Evolutionary conservation across 2,329 filamentous ascomycete species (phyloP).

Genomic region (Fusarium haematococcum): DNA sequence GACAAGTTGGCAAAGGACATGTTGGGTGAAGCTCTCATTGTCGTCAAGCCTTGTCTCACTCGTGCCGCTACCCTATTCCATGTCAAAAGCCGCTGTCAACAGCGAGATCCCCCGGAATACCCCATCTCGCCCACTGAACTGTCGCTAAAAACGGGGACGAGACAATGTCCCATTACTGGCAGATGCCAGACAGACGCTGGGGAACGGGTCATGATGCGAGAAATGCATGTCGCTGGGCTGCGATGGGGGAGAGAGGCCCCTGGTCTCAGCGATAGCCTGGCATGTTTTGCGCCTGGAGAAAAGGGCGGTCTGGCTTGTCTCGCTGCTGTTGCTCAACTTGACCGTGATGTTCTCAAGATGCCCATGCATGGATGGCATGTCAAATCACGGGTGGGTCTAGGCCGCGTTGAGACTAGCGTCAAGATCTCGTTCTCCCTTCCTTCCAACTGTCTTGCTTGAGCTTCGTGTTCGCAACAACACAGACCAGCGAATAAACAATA

Average conservation of each 20-base stretch:
- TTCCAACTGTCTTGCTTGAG: slow-evolving; percentile 8
- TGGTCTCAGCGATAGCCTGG: slow-evolving; percentile 22
- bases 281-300: slow-evolving; percentile 26
- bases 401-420: slow-evolving; percentile 20
- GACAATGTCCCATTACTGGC: slow-evolving; percentile 38
- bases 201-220: slow-evolving; percentile 38
- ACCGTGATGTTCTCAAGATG: slow-evolving; percentile 32
- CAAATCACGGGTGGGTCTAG: slow-evolving; percentile 37
- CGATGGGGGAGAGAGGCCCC: not conserved
- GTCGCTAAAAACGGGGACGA: slow-evolving; percentile 10
- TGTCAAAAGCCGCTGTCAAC: slow-evolving; percentile 6
- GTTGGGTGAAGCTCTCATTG: not conserved
- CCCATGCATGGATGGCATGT: slow-evolving; percentile 29
- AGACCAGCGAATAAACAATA: slow-evolving; percentile 32
- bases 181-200: slow-evolving; percentile 33
- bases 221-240: slow-evolving; percentile 28
- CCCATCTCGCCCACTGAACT: slow-evolving; percentile 13
- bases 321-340: slow-evolving; percentile 12
- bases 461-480: slow-evolving; percentile 7
- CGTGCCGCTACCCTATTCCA: slow-evolving; percentile 34
- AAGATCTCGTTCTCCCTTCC: slow-evolving; percentile 31
- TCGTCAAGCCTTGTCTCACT: slow-evolving; percentile 17
- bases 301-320: slow-evolving; percentile 42
- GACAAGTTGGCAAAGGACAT: slow-evolving; percentile 1
- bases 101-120: slow-evolving; percentile 13